Base-by-base conservation (phyloP, 805 yeast species). In the Candida gorgasii region DNA sequence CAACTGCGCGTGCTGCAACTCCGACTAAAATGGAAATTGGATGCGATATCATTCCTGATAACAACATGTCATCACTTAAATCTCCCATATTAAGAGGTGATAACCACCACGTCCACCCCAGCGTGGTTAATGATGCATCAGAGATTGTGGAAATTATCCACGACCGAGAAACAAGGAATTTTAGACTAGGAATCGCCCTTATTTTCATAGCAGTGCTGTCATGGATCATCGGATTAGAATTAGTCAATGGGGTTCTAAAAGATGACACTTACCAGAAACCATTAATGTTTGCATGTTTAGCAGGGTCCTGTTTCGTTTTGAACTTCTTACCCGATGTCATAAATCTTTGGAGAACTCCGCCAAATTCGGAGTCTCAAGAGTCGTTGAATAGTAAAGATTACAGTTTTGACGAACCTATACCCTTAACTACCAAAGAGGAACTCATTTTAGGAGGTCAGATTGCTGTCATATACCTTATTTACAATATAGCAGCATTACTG, bases 251-350 rank as follows among this genome's bases (percentile, higher is more conserved):
- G 4, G 72, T 75, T n/a, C 57, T 76, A 45, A 78, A 78, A 45
- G 72, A 71, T 20, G 74, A 67, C 17, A 68, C 65, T 9, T 78
- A 69, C 50, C 65, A 61, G 26, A 79, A 76, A 45, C 82, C 83
- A 4, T 55, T 70, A 27, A 59, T 78, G 48, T 63, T 75, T 37
- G 65, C 80, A 0, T 67, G 71, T 30, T 49, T 75, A 27, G 70
- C 75, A n/a, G 81, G 81, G 1, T 55, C 71, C 2, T 71, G 74
- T 36, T 78, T 76, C 43, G 46, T 57, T 29, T 47, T 76, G n/a
- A 74, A 76, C 48, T 69, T 75, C 3, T 16, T 72, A 4, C 78
- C 77, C 3, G 72, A 71, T 32, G 12, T 59, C 6, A 13, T 36
- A 5, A 13, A n/a, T 2, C 13, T 27, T 20, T 30, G 27, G 16